phyloP scores from a whole-genome alignment of 805 yeast genomes.

The Kuraishia ogatae region DNA sequence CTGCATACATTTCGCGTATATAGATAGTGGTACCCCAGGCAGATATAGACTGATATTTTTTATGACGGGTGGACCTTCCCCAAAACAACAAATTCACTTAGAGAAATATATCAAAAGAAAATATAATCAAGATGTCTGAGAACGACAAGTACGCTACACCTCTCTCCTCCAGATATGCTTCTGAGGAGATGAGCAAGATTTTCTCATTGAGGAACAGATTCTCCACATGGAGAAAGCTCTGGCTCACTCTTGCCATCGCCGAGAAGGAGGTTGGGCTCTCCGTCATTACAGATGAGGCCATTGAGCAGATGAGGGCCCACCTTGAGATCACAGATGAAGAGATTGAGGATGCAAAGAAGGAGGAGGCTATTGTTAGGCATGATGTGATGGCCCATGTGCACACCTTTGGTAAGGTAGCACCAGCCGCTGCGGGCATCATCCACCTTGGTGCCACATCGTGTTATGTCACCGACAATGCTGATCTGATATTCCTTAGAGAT shows the following conservation, averaged over 20 bases:
- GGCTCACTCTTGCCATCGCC: constrained; percentile 93
- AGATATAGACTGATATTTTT: not conserved
- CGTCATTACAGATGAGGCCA: constrained; percentile 84
- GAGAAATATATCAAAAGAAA: not conserved
- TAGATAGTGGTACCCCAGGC: not conserved
- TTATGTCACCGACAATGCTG: constrained; percentile 97
- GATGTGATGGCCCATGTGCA: constrained; percentile 99
- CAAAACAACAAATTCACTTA: not conserved
- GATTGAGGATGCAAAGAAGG: constrained; percentile 77
- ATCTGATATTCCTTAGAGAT: constrained; percentile 90
- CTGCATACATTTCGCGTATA: not conserved
- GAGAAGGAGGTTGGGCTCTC: constrained; percentile 85
- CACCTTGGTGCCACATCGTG: constrained; percentile 98
- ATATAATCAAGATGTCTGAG: constrained; percentile 21
- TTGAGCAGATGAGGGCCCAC: constrained; percentile 74
- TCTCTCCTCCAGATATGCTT: constrained; percentile 92
- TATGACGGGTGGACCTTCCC: not conserved
- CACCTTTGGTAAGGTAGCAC: constrained; percentile 85
- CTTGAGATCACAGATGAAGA: constrained; percentile 87
- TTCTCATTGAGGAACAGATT: constrained; percentile 91
- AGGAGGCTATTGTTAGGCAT: constrained; percentile 97
- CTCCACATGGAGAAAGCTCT: constrained; percentile 96
- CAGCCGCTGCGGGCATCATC: constrained; percentile 95
- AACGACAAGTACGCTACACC: constrained; percentile 86
- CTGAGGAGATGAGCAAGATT: constrained; percentile 91